These are phyloP conservation scores for Penicillium sp. DNA, from an alignment of 2,329 filamentous ascomycete genomes.

Conservation along the genomic window DNA sequence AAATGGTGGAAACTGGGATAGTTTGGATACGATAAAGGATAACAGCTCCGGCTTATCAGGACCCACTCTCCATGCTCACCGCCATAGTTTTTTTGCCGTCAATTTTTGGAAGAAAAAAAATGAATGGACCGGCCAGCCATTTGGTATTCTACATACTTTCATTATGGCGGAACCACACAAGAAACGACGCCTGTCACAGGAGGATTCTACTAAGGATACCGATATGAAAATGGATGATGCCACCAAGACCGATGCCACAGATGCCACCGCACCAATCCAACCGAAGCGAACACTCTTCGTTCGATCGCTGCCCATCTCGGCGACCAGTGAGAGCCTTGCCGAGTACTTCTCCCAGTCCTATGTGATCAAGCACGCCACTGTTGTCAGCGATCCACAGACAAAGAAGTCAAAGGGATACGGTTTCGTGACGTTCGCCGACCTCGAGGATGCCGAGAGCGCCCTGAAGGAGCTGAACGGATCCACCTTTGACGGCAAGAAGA, in stretches of 20 bases:
- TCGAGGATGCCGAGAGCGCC: conserved; percentile 82
- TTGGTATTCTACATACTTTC: conserved; percentile 3
- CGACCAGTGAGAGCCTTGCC: conserved; percentile 79
- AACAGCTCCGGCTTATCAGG: conserved; percentile 10
- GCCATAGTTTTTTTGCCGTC: conserved; percentile 35
- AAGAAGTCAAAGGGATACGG: conserved; percentile 90
- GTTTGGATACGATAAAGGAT: conserved; percentile 25
- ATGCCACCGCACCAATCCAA: conserved; percentile 26
- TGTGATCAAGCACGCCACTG: conserved; percentile 93
- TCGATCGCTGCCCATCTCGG: conserved; percentile 73
- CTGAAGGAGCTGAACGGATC: conserved; percentile 78
- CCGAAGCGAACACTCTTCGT: conserved; percentile 77
- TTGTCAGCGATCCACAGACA: conserved; percentile 80
- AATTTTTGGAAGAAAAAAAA: conserved; percentile 31
- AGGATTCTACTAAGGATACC: conserved; percentile 18
- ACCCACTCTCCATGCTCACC: conserved; percentile 8
- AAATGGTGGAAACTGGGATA: conserved; percentile 13
- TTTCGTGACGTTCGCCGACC: conserved; percentile 94
- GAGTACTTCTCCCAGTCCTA: conserved; percentile 92
- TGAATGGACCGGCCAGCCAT: not conserved
- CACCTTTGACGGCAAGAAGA: conserved; percentile 73
- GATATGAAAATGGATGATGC: conserved; percentile 23
- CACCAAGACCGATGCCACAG: conserved; percentile 21
- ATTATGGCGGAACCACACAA: conserved; percentile 37
- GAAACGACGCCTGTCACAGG: conserved; percentile 37